Conservation (phyloP, 768 basidiomycete species). For the Lactarius deliciosus region DNA sequence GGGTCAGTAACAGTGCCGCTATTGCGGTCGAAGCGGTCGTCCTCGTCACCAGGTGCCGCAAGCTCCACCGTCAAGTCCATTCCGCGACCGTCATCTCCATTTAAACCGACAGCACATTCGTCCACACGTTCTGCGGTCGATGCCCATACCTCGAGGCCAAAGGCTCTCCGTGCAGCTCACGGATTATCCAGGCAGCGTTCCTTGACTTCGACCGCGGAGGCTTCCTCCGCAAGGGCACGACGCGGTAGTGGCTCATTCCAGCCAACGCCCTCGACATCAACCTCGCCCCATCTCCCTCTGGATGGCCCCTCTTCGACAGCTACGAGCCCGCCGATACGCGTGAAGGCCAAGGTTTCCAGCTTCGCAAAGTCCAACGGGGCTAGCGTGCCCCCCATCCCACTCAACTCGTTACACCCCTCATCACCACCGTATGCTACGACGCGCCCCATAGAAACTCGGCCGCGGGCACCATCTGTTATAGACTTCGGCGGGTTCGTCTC, state of each 20-base stretch:
- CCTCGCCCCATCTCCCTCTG: slow-evolving; percentile 26
- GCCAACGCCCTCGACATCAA: slow-evolving; percentile 26
- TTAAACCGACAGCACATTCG: slow-evolving; percentile 15
- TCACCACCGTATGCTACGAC: slow-evolving; percentile 26
- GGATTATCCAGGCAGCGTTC: slow-evolving; percentile 35
- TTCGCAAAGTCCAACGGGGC: slow-evolving; percentile 40
- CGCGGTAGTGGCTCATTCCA: slow-evolving; percentile 35
- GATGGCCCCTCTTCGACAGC: slow-evolving; percentile 29
- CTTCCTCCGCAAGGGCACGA: slow-evolving; percentile 27
- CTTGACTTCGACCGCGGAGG: slow-evolving; percentile 32
- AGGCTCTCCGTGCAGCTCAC: slow-evolving; percentile 28
- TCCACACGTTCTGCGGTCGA: slow-evolving; percentile 30
- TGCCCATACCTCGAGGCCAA: slow-evolving; percentile 30
- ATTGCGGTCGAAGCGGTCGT: slow-evolving; percentile 33
- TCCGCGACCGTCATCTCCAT: slow-evolving; percentile 30
- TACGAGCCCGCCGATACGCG: slow-evolving; percentile 34
- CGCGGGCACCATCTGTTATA: slow-evolving; percentile 37
- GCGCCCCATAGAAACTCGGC: slow-evolving; percentile 24
- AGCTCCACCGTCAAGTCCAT: slow-evolving; percentile 31
- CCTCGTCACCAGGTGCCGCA: slow-evolving; percentile 32
- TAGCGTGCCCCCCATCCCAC: slow-evolving; percentile 19
- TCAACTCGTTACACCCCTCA: slow-evolving; percentile 13
- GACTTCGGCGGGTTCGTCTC: slow-evolving; percentile 34
- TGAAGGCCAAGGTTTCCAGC: slow-evolving; percentile 63
- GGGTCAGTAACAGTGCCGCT: slow-evolving; percentile 55